Conservation (phyloP, 495 filamentous ascomycete species). For the Neurospora hispaniola region DNA sequence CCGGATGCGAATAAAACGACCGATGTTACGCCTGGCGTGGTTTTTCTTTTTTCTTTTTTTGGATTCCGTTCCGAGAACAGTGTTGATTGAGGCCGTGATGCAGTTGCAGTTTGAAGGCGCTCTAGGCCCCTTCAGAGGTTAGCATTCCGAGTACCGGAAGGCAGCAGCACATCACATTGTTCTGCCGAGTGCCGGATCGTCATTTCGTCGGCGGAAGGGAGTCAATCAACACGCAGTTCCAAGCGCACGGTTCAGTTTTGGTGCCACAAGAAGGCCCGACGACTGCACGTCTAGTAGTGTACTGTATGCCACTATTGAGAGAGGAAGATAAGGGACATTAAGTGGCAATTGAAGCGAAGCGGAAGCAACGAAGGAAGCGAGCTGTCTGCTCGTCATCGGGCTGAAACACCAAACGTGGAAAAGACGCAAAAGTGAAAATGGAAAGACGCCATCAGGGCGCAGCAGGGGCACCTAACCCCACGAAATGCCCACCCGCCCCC, state of each 20-base stretch:
- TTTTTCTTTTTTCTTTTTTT: neutral
- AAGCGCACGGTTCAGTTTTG: neutral
- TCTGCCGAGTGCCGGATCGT: neutral
- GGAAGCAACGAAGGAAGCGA: neutral
- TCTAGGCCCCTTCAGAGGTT: neutral
- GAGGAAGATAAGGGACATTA: neutral
- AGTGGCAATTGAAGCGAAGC: neutral
- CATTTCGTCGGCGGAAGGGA: neutral
- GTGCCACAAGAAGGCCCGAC: neutral
- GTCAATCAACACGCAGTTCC: too few relatives aligned
- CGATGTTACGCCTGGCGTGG: neutral
- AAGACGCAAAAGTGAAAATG: too few relatives aligned
- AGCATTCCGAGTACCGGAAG: neutral
- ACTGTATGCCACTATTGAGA: too few relatives aligned
- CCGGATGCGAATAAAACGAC: neutral
- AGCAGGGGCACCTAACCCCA: neutral
- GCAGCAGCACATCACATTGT: neutral
- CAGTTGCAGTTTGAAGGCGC: neutral
- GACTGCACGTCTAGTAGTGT: neutral
- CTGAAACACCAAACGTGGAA: neutral
- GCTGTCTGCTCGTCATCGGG: neutral
- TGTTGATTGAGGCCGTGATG: neutral
- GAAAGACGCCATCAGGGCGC: neutral
- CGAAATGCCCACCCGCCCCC: neutral
- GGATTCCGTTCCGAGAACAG: neutral